Evolutionary conservation across 371 early-diverging fungal species (phyloP), one percentile per base, ranked within the genome.

Genomic region (Mucor lusitanicus): DNA sequence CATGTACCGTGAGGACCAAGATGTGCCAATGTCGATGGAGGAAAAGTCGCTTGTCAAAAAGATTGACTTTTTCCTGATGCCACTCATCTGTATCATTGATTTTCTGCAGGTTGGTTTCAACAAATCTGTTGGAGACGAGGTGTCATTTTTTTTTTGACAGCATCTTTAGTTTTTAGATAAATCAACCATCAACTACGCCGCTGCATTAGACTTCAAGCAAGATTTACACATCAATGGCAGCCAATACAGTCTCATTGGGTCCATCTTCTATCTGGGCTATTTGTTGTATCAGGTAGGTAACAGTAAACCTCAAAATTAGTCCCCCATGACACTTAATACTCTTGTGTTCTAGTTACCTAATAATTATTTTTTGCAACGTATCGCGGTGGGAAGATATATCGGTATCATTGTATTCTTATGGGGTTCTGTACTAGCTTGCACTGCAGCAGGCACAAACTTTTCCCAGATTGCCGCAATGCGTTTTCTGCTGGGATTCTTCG

Each of bases 231-330:
- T 81, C 11, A 25, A 40, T 1, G 78, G 77, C 2, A 69, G 21
- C 27, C 64, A 81, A 12, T 81, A 73, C 56, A 76, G 73, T 59
- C 48, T 78, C 1, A 48, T 81, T 5, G 73, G 71, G 3, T 78
- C 78, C 2, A 67, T 81, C 12, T 81, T 81, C 55, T 81, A 81
- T 42, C 25, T 79, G 1, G 82, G 82, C 15, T 81, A 77, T 58
- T 60, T 81, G 7, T 9, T 65, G 30, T 79, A 69, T 25, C 82
- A 81, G 74, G 80, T 80, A 70, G 61, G 30, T 3, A 15, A 32
- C 42, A 1, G 4, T 2, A 35, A 35, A 35, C n/a, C 11, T 15
- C 33, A 0, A 13, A 35, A 13, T 27, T 17, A 56, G 11, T 30
- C n/a, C 35, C 35, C 35, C 42, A 42, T 15, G 15, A 42, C 42